phyloP scores from a whole-genome alignment of 2,329 filamentous ascomycete genomes.

The Arthrobotrys iridis region DNA sequence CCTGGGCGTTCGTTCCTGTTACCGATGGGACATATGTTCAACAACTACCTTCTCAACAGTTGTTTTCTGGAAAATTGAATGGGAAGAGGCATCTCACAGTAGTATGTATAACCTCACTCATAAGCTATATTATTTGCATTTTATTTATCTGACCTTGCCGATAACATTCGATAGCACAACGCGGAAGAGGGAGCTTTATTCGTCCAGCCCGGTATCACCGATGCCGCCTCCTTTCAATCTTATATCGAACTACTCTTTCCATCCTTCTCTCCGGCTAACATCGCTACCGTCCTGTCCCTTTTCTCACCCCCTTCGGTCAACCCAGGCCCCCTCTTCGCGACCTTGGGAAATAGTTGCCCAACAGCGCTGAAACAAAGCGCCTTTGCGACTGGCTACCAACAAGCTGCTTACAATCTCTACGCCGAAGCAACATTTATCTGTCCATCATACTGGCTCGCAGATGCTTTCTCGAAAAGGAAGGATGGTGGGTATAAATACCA shows the following conservation, averaged over 20 bases:
- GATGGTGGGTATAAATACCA: conserved; percentile 65
- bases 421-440: conserved; percentile 69
- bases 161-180: conserved; percentile 7
- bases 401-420: conserved; percentile 67
- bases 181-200: conserved; percentile 11
- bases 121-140: not conserved
- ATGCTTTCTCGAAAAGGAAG: conserved; percentile 62
- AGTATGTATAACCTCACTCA: not conserved
- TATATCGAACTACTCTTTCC: conserved; percentile 20
- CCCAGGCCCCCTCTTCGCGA: conserved; percentile 60
- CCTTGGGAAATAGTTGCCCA: conserved; percentile 61
- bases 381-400: conserved; percentile 67
- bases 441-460: conserved; percentile 68
- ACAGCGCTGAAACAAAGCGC: conserved; percentile 67
- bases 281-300: not conserved
- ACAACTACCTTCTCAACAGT: conserved; percentile 15
- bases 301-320: conserved; percentile 55
- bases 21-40: conserved; percentile 13
- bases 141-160: not conserved
- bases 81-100: conserved; percentile 8
- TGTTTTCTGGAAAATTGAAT: not conserved
- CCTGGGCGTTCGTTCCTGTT: conserved; percentile 10
- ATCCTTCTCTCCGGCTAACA: not conserved
- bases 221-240: not conserved
- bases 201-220: not conserved